A percentile compares a stretch with the other conserved stretches of the same genome.
These are phyloP conservation scores for Phytopythium mirpurense DNA, from an alignment of 352 stramenopile genomes.

Conservation along the genomic window DNA sequence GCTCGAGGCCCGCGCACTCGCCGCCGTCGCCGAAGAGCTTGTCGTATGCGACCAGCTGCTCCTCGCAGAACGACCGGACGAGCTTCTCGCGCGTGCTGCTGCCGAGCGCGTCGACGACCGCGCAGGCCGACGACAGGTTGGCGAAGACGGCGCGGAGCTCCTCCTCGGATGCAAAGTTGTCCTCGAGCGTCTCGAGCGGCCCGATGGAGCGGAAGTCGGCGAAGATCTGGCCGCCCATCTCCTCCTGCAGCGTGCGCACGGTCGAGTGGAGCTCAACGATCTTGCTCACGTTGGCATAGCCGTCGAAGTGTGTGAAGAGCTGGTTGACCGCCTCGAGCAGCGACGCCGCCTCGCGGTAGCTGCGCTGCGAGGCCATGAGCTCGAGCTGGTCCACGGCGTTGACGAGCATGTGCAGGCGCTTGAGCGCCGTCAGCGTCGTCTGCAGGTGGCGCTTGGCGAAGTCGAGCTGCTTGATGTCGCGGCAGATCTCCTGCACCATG, in stretches of 20 bases:
- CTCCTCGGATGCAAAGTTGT: constrained; percentile 65
- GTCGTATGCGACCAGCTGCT: constrained; percentile 62
- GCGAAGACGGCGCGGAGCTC: constrained; percentile 60
- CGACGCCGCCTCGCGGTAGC: constrained; percentile 94
- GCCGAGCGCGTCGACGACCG: constrained; percentile 63
- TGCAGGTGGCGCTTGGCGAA: constrained; percentile 97
- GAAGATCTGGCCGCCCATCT: constrained; percentile 86
- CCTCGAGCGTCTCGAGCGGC: constrained; percentile 61
- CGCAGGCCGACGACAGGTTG: constrained; percentile 63
- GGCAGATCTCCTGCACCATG: constrained; percentile 97
- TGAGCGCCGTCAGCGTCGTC: constrained; percentile 93
- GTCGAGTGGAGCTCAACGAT: constrained; percentile 92
- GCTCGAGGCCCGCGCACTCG: constrained; percentile 44
- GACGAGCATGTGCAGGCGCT: constrained; percentile 97
- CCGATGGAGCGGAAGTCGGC: constrained; percentile 87
- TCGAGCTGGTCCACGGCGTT: constrained; percentile 94
- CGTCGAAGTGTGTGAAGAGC: constrained; percentile 96
- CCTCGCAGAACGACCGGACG: constrained; percentile 62
- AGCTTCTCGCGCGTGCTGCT: constrained; percentile 65
- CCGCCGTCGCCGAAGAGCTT: constrained; percentile 53
- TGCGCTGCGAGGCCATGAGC: constrained; percentile 71
- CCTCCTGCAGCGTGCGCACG: constrained; percentile 87
- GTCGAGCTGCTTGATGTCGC: constrained; percentile 98
- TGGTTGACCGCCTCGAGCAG: constrained; percentile 96
- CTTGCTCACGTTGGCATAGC: constrained; percentile 89